Conservation (phyloP, 208 protist genomes). For the Naegleria gruberi region DNA sequence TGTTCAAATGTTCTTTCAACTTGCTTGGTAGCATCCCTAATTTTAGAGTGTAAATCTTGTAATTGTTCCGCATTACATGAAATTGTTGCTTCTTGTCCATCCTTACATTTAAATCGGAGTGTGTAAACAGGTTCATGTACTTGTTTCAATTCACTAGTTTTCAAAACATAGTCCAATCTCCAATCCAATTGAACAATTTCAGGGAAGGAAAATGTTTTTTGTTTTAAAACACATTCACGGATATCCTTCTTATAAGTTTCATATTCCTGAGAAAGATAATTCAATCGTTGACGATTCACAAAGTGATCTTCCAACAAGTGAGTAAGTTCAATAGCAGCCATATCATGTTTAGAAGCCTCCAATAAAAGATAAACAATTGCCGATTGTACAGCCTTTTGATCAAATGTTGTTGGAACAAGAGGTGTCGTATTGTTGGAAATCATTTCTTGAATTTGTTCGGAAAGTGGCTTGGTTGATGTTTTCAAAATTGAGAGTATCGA, state of each 20-base stretch:
- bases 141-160: not conserved
- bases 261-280: not conserved
- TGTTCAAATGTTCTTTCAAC: conserved; percentile 1
- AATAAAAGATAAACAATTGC: not conserved
- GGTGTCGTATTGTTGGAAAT: not conserved
- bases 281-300: not conserved
- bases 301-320: conserved; percentile 1
- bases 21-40: not conserved
- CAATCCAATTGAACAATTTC: not conserved
- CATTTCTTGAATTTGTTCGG: not conserved
- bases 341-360: not conserved
- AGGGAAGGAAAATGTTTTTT: conserved; percentile 6
- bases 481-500: not conserved
- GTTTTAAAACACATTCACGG: not conserved
- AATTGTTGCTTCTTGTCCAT: not conserved
- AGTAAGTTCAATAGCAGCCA: not conserved
- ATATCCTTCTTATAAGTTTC: not conserved
- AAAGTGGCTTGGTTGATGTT: not conserved
- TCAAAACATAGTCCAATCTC: conserved; percentile 14
- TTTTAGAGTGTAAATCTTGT: conserved; percentile 17
- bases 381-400: not conserved
- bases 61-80: conserved; percentile 12
- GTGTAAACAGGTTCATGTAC: conserved; percentile 4
- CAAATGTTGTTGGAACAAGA: not conserved
- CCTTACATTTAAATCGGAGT: not conserved